Evolutionary conservation across 106 monocot species (phyloP), one percentile per base, ranked within the genome.

Genomic region (Gastrodia elata): DNA sequence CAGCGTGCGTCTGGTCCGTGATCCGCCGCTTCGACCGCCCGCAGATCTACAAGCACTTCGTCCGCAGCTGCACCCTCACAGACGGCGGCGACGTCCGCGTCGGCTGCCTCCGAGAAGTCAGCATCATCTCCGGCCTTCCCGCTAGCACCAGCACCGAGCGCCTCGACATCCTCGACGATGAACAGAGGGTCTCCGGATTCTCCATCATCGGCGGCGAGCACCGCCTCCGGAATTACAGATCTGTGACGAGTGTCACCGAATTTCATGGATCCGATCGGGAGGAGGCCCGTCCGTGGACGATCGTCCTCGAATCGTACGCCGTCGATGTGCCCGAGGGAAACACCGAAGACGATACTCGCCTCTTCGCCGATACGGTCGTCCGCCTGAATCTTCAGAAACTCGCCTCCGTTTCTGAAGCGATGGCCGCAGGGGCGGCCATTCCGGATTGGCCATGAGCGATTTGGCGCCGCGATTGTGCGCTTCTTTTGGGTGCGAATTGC

Each of bases 191-290:
- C 38, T 34, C 76, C 49, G 88, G 92, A 16, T 92, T 92, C 82
- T 80, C 82, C 73, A 92, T 92, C 80, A 86, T 86, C 79, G 92
- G 92, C 69, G 92, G 92, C 28, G 88, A 92, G 84, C 88, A 88
- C 78, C 79, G 92, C 20, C 84, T 92, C 27, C 37, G 76, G 38
- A 92, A 88, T 82, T 92, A 92, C 86, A 57, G 78, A n/a, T 88
- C 88, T 30, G 82, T 84, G 14, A 92, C 92, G 13, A 82, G 80
- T 26, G 92, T 89, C 20, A 79, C 46, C 24, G 85, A 91, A 42
- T 76, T 91, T 44, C 49, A 24, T 11, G 71, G 56, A 11, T 38
- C 16, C 2, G 82, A 26, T 57, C 49, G n/a, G 18, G 71, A 52
- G 8, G 82, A n/a, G 27, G 69, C 71, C 15, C 81, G 76, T 75